Base-by-base conservation (phyloP, 1,284 basidiomycete genomes). In the Ceratobasidium sp. region DNA sequence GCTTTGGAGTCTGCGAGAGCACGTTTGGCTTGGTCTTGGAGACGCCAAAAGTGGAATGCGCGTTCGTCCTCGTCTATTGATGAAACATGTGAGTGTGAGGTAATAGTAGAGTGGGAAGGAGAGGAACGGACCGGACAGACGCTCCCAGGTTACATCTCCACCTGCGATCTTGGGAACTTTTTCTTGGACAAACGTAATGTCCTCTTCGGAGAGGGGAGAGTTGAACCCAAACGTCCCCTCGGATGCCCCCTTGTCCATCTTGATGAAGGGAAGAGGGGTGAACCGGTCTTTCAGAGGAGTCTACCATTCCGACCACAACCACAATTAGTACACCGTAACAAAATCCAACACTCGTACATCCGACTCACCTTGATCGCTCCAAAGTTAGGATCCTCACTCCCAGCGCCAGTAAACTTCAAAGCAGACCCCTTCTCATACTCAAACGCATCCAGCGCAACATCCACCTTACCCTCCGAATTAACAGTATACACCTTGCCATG, bases 281-380 rank as follows among this genome's bases (percentile, higher is more conserved):
- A 96, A 93, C 82, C 93, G 92, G 84, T 95, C 93, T 81, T 92
- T 92, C 73, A 96, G 89, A 61, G 94, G 92, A 61, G 90, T 90
- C 89, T 95, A 33, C 1, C 40, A 60, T 33, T 39, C 58, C 63
- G 76, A 58, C 63, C 80, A 61, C 70, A 53, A 5, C 5, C 68
- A 18, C 46, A n/a, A 15, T 39, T 78, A 78, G 69, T 61, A 66
- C 81, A 70, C 60, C 51, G 63, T 70, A 78, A 82, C 56, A 78
- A 63, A 82, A 82, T 68, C 83, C 82, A 68, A 18, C n/a, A 12
- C 33, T 33, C 33, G 4, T 33, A 33, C 33, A 33, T 33, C 33
- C 4, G 33, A 79, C 84, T 26, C 51, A 90, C 92, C 89, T 95
- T 94, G 85, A 94, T 90, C 79, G 93, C 91, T 58, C 89, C 87